Conservation (phyloP, 257 asterid genomes). For the Apocynum venetum region DNA sequence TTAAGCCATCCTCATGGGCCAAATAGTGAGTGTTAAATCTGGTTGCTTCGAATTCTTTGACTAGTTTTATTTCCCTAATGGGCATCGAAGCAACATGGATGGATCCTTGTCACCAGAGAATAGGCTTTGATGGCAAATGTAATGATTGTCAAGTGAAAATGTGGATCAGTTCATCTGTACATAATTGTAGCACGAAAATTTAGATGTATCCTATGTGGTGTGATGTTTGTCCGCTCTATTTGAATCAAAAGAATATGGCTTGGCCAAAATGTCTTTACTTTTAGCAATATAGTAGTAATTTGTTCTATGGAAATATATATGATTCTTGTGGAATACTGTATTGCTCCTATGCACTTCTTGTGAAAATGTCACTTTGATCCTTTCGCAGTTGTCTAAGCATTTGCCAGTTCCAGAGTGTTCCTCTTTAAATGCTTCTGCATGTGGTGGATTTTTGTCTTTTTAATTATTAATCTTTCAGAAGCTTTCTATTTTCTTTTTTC, state of each 20-base stretch:
- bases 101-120: background rate
- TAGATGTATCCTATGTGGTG: background rate
- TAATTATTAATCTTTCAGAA: too few relatives aligned
- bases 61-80: background rate
- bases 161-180: slow-evolving; percentile 2
- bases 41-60: background rate
- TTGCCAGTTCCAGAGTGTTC: too few relatives aligned
- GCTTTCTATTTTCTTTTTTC: too few relatives aligned
- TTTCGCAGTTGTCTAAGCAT: too few relatives aligned
- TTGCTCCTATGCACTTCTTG: too few relatives aligned
- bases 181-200: background rate
- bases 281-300: too few relatives aligned
- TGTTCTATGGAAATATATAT: too few relatives aligned
- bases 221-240: background rate
- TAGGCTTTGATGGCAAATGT: background rate
- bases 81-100: background rate
- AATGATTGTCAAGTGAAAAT: background rate
- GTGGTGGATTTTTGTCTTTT: too few relatives aligned
- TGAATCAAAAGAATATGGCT: background rate
- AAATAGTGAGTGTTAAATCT: background rate
- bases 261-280: too few relatives aligned
- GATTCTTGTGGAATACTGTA: too few relatives aligned
- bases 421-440: too few relatives aligned
- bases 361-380: too few relatives aligned
- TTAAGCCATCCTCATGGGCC: slow-evolving; percentile 66